Base-by-base conservation (phyloP, 1,284 basidiomycete genomes). In the Fomitopsis betulina region DNA sequence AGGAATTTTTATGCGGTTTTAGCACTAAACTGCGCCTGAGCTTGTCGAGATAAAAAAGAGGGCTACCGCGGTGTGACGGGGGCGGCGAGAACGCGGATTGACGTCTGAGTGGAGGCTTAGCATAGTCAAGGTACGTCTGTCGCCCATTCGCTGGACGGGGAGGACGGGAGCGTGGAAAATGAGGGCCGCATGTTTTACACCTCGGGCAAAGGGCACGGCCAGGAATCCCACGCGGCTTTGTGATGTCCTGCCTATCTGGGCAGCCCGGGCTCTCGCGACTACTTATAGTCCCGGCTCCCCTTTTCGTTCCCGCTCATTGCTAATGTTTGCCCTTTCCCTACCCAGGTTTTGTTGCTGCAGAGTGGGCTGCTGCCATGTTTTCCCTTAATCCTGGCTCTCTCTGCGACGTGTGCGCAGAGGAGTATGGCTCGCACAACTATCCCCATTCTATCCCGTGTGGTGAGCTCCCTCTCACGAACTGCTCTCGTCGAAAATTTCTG, bases 351-450 rank as follows among this genome's bases (percentile, higher is more conserved):
- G 58, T 63, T 65, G 38, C 63, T 63, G 58, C 63, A 63, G 54
- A 64, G 61, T 64, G 67, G 65, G 66, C 63, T 62, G 62, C 70
- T 62, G 54, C 65, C 65, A 91, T 91, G 89, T 81, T 90, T 75
- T 86, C 87, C 70, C 86, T 91, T 71, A 81, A 77, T 76, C 81
- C 85, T 72, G 86, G 86, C 76, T 89, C 86, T 71, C 80, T 85
- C 72, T 91, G 88, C 85, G 88, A 91, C 79, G 88, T 91, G 68
- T 91, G 88, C 78, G 88, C 88, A 70, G 87, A 90, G 75, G 89
- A 91, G 78, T 91, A 82, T 72, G 84, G 85, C 67, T 77, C 84
- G 57, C 84, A 84, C 66, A 83, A 84, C 72, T 76, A 82, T 61
- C 89, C 89, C 60, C 86, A 90, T 72, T 89, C 83, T 60, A 89